These are phyloP conservation scores for Termitomyces titanicus DNA, from an alignment of 768 basidiomycete genomes.

Conservation along the genomic window DNA sequence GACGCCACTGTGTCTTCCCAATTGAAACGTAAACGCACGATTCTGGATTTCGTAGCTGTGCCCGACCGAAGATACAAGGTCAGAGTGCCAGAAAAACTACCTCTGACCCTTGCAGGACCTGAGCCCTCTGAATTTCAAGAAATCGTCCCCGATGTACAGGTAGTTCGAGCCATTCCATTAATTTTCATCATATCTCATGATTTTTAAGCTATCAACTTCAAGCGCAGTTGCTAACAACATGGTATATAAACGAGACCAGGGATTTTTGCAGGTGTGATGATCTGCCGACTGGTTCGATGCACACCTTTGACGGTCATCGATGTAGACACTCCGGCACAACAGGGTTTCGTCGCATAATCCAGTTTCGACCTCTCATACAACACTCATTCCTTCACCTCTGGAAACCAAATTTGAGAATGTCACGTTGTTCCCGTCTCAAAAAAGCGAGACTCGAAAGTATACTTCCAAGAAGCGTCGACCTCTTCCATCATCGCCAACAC, in stretches of 20 bases:
- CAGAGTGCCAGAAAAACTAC: neutral
- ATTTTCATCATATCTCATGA: neutral
- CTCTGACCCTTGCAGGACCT: neutral
- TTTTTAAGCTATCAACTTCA: neutral
- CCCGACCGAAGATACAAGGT: neutral
- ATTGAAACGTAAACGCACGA: slow-evolving; percentile 13
- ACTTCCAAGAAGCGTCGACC: neutral
- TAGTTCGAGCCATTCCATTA: neutral
- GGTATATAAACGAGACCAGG: neutral
- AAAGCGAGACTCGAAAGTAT: neutral
- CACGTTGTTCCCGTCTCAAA: neutral
- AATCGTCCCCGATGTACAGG: neutral
- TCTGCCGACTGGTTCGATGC: neutral
- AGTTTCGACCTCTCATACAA: neutral
- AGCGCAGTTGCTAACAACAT: neutral
- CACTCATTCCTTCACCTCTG: neutral
- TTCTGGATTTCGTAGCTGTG: slow-evolving; percentile 13
- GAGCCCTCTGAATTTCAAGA: neutral
- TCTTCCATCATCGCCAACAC: neutral
- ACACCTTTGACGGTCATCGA: neutral
- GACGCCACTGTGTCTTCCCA: neutral
- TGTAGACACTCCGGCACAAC: neutral
- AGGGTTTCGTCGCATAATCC: neutral
- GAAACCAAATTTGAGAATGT: neutral
- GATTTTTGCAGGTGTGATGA: slow-evolving; percentile 3